A percentile compares a stretch with the other conserved stretches of the same genome.
Conservation (phyloP, 2,329 filamentous ascomycete species). For the Macrophomina phaseolina region DNA sequence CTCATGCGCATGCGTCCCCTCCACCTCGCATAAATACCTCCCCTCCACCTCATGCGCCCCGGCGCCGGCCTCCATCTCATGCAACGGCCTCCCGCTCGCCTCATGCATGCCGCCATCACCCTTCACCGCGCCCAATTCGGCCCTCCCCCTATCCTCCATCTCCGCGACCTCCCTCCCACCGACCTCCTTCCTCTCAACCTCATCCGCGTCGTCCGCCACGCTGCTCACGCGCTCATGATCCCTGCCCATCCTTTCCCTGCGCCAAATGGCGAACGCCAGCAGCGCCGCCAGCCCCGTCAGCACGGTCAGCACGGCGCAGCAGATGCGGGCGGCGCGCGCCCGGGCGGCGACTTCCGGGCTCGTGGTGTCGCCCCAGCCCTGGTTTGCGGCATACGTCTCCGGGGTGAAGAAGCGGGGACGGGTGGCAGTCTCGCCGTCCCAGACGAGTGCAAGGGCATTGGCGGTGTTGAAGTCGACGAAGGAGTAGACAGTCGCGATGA, state of each 20-base stretch:
- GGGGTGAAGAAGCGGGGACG: background rate
- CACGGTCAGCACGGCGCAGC: conserved; percentile 32
- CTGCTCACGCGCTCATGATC: background rate
- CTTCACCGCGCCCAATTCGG: conserved; percentile 44
- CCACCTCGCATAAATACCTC: conserved; percentile 21
- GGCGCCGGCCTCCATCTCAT: conserved; percentile 40
- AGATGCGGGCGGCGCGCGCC: conserved; percentile 45
- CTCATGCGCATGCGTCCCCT: conserved; percentile 68
- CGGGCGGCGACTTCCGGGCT: conserved; percentile 32
- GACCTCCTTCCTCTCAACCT: background rate
- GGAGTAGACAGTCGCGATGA: background rate
- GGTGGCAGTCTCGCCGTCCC: background rate
- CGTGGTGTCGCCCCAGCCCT: conserved; percentile 7
- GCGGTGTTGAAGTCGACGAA: conserved; percentile 5
- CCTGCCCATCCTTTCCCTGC: background rate
- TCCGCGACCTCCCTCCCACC: conserved; percentile 39
- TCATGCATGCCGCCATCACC: conserved; percentile 33
- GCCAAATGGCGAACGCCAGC: conserved; percentile 33
- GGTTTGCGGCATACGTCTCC: conserved; percentile 14
- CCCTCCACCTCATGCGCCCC: conserved; percentile 44
- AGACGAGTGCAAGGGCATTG: background rate
- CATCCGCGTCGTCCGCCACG: background rate
- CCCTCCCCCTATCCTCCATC: conserved; percentile 40
- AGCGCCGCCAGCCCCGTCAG: conserved; percentile 44
- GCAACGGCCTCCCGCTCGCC: conserved; percentile 44